phyloP scores from a whole-genome alignment of 139 green algal genomes.

The Chlamydomonas incerta region DNA sequence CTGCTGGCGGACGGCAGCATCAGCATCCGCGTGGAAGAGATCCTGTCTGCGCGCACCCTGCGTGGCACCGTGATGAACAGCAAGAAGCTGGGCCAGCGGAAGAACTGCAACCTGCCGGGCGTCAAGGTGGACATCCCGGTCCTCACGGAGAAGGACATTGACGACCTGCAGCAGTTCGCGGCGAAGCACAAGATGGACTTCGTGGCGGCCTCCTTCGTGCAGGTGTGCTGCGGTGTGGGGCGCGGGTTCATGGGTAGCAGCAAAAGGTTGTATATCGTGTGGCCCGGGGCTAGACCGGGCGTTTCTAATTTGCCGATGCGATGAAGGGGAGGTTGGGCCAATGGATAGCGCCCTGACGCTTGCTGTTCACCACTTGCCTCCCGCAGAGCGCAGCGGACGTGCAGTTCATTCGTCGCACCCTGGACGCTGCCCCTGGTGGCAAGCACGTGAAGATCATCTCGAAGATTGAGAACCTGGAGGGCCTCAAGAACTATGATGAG shows the following conservation, averaged over 20 bases:
- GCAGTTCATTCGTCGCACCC: constrained; percentile 59
- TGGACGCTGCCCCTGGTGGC: constrained; percentile 48
- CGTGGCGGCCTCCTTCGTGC: constrained; percentile 61
- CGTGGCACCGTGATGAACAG: constrained; percentile 51
- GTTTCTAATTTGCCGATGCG: no score
- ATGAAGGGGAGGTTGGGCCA: no score
- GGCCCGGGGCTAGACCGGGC: no score
- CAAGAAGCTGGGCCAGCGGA: constrained; percentile 56
- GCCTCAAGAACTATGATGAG: constrained; percentile 75
- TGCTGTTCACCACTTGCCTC: no score
- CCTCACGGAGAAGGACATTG: constrained; percentile 76
- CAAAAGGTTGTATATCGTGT: no score
- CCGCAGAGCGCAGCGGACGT: constrained; percentile 62
- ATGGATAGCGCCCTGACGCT: no score
- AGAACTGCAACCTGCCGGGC: constrained; percentile 70
- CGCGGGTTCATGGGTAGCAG: no score
- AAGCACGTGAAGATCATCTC: constrained; percentile 70
- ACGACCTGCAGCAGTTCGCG: constrained; percentile 74
- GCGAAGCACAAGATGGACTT: constrained; percentile 72
- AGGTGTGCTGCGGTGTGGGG: no score
- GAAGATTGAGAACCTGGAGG: constrained; percentile 80
- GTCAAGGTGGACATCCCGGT: constrained; percentile 84
- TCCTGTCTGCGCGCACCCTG: constrained; percentile 52
- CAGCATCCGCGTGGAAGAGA: constrained; percentile 60
- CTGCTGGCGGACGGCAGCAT: constrained; percentile 72